A percentile compares a stretch with the other conserved stretches of the same genome.
Evolutionary conservation across 2,329 filamentous ascomycete genomes (phyloP).

Genomic region (Corinectria fuckeliana): DNA sequence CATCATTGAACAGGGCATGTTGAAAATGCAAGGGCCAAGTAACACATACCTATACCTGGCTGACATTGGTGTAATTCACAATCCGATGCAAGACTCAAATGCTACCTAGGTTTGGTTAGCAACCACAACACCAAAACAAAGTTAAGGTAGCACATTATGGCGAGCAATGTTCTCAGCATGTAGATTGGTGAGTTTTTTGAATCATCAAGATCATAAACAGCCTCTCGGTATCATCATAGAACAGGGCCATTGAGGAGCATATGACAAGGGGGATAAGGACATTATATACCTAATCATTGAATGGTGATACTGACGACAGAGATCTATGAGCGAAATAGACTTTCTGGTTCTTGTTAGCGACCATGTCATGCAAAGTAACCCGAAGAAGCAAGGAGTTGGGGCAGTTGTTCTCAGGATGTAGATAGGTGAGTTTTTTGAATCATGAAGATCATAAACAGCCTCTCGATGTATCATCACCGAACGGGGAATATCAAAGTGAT

Average conservation of each 20-base stretch:
- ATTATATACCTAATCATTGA: too few relatives aligned
- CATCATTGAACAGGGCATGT: constrained; percentile 44
- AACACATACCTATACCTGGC: neutral
- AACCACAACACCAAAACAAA: too few relatives aligned
- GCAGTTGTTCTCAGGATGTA: constrained; percentile 29
- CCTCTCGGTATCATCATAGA: constrained; percentile 53
- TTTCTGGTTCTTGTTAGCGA: too few relatives aligned
- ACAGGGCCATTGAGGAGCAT: too few relatives aligned
- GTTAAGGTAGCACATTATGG: neutral
- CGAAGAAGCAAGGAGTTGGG: too few relatives aligned
- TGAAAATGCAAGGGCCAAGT: too few relatives aligned
- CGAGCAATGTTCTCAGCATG: constrained; percentile 19
- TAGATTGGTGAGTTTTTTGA: constrained; percentile 43
- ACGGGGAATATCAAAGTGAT: constrained; percentile 4
- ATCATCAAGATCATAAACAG: constrained; percentile 56
- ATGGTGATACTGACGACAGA: too few relatives aligned
- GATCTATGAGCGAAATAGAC: too few relatives aligned
- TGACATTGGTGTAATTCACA: too few relatives aligned
- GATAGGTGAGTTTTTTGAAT: constrained; percentile 45
- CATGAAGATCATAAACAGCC: constrained; percentile 56
- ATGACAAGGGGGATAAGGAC: too few relatives aligned
- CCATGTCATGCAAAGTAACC: too few relatives aligned
- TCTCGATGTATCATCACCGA: constrained; percentile 51
- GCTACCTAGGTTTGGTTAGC: neutral
- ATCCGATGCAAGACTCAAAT: neutral